These are phyloP conservation scores for Metarhizium album DNA, from an alignment of 2,329 filamentous ascomycete genomes.

Conservation along the genomic window DNA sequence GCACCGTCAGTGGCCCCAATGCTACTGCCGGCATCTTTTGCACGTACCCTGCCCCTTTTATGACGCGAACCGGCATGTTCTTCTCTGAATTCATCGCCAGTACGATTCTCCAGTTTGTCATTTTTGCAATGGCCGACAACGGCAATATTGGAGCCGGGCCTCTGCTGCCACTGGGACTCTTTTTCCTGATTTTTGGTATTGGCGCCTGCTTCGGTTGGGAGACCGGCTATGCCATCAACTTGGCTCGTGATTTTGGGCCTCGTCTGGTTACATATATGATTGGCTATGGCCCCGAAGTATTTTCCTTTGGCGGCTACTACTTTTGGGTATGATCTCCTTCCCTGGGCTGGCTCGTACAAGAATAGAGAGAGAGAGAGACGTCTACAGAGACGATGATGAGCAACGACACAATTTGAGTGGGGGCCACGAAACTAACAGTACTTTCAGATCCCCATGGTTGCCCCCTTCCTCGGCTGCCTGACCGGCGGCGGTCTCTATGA, in stretches of 20 bases:
- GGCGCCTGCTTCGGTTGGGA: constrained; percentile 67
- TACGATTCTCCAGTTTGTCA: constrained; percentile 58
- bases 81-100: constrained; percentile 63
- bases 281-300: constrained; percentile 58
- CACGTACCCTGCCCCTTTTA: constrained; percentile 58
- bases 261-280: constrained; percentile 55
- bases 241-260: constrained; percentile 62
- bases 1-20: constrained; percentile 48
- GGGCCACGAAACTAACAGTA: constrained; percentile 4
- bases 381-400: no score
- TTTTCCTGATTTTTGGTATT: constrained; percentile 65
- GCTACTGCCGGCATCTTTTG: constrained; percentile 62
- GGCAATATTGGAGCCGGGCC: constrained; percentile 45
- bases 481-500: constrained; percentile 60
- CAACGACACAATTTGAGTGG: no score
- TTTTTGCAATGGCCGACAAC: constrained; percentile 56
- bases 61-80: constrained; percentile 56
- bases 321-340: constrained; percentile 47
- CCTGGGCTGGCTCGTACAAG: no score
- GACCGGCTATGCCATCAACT: constrained; percentile 66
- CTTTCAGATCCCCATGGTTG: constrained; percentile 56
- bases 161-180: constrained; percentile 47
- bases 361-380: no score
- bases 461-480: constrained; percentile 53
- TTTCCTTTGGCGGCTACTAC: constrained; percentile 57